Evolutionary conservation across 495 filamentous ascomycete genomes (phyloP).

Genomic region (Podospora conica): DNA sequence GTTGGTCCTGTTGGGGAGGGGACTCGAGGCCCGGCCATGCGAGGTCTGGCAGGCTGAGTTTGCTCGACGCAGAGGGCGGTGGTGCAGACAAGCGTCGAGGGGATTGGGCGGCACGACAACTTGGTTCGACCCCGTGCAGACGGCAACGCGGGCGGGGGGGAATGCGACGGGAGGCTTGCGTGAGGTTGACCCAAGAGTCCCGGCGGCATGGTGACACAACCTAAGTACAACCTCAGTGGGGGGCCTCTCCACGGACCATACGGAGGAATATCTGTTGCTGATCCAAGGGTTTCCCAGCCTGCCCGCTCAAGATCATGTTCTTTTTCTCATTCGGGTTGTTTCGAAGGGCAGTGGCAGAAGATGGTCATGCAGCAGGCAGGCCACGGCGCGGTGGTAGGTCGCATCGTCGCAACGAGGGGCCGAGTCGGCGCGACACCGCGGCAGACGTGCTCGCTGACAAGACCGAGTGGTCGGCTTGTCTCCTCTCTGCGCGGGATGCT

Average conservation of each 20-base stretch:
- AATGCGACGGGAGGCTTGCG: conserved; percentile 9
- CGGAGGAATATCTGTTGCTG: not conserved
- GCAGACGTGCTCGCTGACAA: not conserved
- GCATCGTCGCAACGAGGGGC: not conserved
- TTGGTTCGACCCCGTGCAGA: conserved; percentile 10
- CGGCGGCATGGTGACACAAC: conserved; percentile 8
- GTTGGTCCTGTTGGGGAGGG: too few species aligned
- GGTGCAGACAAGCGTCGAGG: not conserved
- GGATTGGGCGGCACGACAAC: conserved; percentile 6
- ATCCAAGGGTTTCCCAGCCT: not conserved
- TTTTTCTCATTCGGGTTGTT: not conserved
- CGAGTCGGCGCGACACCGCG: not conserved
- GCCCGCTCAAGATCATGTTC: not conserved
- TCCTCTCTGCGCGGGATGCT: not conserved
- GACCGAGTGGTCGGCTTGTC: not conserved
- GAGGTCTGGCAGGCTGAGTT: not conserved
- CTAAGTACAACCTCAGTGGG: not conserved
- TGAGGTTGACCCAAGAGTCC: not conserved
- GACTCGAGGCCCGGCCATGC: conserved; percentile 4
- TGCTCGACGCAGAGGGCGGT: not conserved
- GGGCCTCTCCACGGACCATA: not conserved
- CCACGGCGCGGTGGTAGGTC: not conserved
- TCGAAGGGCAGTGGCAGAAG: not conserved
- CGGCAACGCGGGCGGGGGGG: conserved; percentile 10
- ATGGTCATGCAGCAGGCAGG: not conserved